Base-by-base conservation (phyloP, 805 yeast genomes). In the Ogataea neopini region DNA sequence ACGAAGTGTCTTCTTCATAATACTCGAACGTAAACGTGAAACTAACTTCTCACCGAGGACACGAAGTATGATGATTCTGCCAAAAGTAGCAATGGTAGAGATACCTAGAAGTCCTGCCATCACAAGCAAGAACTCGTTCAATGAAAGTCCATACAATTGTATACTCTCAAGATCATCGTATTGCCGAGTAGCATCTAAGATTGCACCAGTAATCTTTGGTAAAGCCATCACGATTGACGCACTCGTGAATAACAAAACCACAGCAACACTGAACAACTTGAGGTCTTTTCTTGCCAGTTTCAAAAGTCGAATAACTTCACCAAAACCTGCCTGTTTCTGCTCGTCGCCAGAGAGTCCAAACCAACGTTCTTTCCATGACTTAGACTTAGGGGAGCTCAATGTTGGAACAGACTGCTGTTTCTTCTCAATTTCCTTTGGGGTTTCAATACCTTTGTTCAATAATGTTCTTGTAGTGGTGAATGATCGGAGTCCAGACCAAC, bases 41-140 rank as follows among this genome's bases (percentile, higher is more conserved):
- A 91, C 96, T 30, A 92, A 70, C 53, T 87, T 80, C 67, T 91
- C 98, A 46, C 97, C 97, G 13, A 87, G 83, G 0, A 84, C 73
- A 54, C 94, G 78, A 62, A 91, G 72, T 10, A 88, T 70, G 43
- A 87, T 79, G 19, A 86, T 79, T 56, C 98, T 76, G 3, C 90
- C 88, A 60, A 85, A 84, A 50, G 92, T 88, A 2, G 96, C 88
- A 10, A 76, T 52, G 0, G 96, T 88, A 3, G 97, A 96, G 5
- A 84, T 63, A 0, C 80, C 62, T 54, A 92, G 83, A 2, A 90
- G 68, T 2, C 76, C 78, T 14, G 81, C 83, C 55, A 88, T 72
- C 0, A 77, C 80, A 1, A 72, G 52, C 57, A 84, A 80, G 62
- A 92, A 92, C 40, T 79, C 76, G 28, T 71, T 66, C 49, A 83